Base-by-base conservation (phyloP, 345 rosid species). In the Syzygium grande region DNA sequence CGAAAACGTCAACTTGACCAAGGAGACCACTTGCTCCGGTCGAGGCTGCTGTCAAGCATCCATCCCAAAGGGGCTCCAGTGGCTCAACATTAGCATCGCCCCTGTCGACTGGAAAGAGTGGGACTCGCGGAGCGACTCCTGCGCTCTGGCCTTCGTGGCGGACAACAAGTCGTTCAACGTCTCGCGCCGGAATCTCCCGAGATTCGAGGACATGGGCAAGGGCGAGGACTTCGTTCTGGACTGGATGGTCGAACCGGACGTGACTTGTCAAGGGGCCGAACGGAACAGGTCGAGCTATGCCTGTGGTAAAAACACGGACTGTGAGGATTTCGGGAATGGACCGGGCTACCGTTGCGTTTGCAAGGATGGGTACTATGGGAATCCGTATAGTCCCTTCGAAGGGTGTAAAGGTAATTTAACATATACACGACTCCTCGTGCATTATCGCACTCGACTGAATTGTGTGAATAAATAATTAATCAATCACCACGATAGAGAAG, bases 181-280 rank as follows among this genome's bases (percentile, higher is more conserved):
- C 63, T 58, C 63, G 2, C 11, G 11, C 63, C 25, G 11, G 63
- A 58, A 14, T 25, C 63, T 25, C 3, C 2, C 7, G 14, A 2
- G 2, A 0, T 10, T 4, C 6, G 6, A 25, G 14, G 29, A 25
- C 10, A 14, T 25, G 63, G 7, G 2, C 0, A 58, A 58, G 2
- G 23, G 1, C 63, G 1, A n/a, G 29, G 0, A 25, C 29, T 29
- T 58, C 25, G 14, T 25, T 23, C 15, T 58, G 29, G 63, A 58
- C 15, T 58, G 63, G 63, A 58, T 25, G 29, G 29, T 58, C 29
- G 7, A 58, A 25, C 27, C 63, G 63, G 1, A 11, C 29, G 63
- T 2, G 7, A 23, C 0, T 0, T 58, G 63, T 13, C 0, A 0
- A 0, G 0, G 0, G 6, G n/a, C 14, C 63, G 3, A 34, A 0